Percentiles rank a stretch among this genome's conserved stretches.
phyloP scores from a whole-genome alignment of 202 grass and related monocot species.

The Tripidium arundinaceum region DNA sequence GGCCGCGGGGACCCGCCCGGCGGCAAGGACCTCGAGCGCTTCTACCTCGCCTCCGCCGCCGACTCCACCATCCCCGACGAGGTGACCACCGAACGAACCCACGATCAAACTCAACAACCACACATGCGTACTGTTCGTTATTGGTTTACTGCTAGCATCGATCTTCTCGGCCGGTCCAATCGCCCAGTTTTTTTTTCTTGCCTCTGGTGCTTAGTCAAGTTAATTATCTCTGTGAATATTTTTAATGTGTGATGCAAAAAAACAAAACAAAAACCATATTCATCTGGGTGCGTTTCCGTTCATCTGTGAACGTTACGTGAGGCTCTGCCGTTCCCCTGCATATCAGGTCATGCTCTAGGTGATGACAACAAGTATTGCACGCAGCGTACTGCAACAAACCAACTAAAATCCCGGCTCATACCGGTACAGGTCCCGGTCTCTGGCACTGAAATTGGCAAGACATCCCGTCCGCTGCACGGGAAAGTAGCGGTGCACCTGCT shows the following conservation, averaged over 20 bases:
- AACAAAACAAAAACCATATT: not conserved
- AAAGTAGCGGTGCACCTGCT: not conserved
- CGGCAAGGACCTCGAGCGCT: conserved; percentile 57
- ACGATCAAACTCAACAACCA: not conserved
- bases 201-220: not conserved
- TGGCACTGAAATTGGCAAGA: not conserved
- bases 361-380: not conserved
- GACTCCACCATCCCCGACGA: conserved; percentile 60
- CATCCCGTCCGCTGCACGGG: not conserved
- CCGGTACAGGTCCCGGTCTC: not conserved
- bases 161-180: not conserved
- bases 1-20: conserved; percentile 38
- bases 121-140: not conserved
- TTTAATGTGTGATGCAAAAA: too few relatives aligned
- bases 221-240: too few relatives aligned
- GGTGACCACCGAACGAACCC: conserved; percentile 27
- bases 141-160: too few relatives aligned
- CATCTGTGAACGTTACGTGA: not conserved
- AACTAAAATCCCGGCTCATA: not conserved
- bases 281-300: too few relatives aligned
- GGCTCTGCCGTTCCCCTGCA: not conserved
- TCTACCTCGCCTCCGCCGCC: conserved; percentile 61
- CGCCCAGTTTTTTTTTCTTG: not conserved
- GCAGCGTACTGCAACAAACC: not conserved
- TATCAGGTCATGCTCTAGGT: not conserved